These are phyloP conservation scores for Leccinum obscurum DNA, from an alignment of 768 basidiomycete species.

Conservation along the genomic window DNA sequence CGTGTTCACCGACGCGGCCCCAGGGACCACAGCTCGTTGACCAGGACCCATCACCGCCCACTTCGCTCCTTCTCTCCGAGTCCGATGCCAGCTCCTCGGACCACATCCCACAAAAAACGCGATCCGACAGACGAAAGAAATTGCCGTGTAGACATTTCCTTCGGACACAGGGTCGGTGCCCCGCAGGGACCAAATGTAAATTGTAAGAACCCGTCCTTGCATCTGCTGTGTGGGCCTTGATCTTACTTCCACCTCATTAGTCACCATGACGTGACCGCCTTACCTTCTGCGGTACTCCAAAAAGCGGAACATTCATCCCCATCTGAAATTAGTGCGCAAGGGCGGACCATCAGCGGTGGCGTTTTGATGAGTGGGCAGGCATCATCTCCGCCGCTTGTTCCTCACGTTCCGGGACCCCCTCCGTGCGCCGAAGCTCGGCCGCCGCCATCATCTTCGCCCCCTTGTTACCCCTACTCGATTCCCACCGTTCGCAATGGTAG, in stretches of 20 bases:
- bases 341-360: slow-evolving; percentile 29
- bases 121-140: slow-evolving; percentile 27
- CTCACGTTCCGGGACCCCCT: slow-evolving; percentile 18
- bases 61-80: slow-evolving; percentile 25
- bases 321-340: slow-evolving; percentile 6
- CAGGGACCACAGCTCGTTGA: slow-evolving; percentile 16
- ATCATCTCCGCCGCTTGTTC: slow-evolving; percentile 12
- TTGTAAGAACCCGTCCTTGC: slow-evolving; percentile 36
- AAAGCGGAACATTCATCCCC: slow-evolving; percentile 9
- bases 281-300: slow-evolving; percentile 21
- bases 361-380: slow-evolving; percentile 20
- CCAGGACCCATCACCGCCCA: slow-evolving; percentile 21
- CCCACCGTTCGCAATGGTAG: not conserved
- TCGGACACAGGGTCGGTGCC: slow-evolving; percentile 44
- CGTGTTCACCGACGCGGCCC: slow-evolving; percentile 3
- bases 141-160: slow-evolving; percentile 43
- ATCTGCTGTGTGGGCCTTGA: not conserved
- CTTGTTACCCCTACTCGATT: not conserved
- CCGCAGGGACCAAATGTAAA: slow-evolving; percentile 40
- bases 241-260: slow-evolving; percentile 7
- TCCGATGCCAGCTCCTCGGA: slow-evolving; percentile 22
- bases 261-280: slow-evolving; percentile 23
- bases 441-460: slow-evolving; percentile 31
- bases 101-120: slow-evolving; percentile 1
- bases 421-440: slow-evolving; percentile 35